These are phyloP conservation scores for Ophiostoma triangulosporum DNA, from an alignment of 2,329 filamentous ascomycete species.

Conservation along the genomic window DNA sequence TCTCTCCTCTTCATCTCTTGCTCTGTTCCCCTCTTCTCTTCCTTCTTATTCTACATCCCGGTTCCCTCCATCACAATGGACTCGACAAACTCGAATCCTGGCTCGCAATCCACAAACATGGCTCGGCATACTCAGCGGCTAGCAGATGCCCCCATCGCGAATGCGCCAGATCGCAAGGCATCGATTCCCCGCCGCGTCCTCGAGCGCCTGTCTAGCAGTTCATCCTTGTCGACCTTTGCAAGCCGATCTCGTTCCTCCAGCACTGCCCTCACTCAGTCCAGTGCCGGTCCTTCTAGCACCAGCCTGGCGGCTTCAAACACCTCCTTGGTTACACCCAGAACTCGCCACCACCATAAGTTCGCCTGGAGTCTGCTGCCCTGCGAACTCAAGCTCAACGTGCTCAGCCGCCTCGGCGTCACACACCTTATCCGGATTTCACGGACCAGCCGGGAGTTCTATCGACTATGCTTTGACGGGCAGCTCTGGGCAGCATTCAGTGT, in stretches of 20 bases:
- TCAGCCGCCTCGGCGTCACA: slow-evolving; percentile 63
- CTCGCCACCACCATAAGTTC: no score
- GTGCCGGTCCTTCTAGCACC: slow-evolving; percentile 36
- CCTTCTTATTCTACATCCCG: no score
- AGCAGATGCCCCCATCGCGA: not conserved
- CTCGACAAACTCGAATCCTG: no score
- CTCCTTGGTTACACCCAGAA: no score
- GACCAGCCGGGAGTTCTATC: slow-evolving; percentile 66
- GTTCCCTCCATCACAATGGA: no score
- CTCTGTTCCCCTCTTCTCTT: no score
- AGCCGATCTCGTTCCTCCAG: slow-evolving; percentile 47
- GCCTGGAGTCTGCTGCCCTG: slow-evolving; percentile 72
- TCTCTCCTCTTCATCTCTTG: no score
- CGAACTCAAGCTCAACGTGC: slow-evolving; percentile 67
- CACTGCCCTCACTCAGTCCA: slow-evolving; percentile 49
- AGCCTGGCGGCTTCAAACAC: slow-evolving; percentile 24
- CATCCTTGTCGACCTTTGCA: slow-evolving; percentile 62
- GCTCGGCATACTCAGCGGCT: no score
- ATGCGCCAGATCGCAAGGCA: slow-evolving; percentile 13
- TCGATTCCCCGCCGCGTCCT: slow-evolving; percentile 55
- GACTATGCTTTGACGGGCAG: slow-evolving; percentile 86
- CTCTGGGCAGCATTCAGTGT: slow-evolving; percentile 79
- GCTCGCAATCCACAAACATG: no score
- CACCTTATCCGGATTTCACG: slow-evolving; percentile 68
- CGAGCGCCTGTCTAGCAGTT: slow-evolving; percentile 64